Percentiles rank a stretch among this genome's conserved stretches.
phyloP scores from a whole-genome alignment of 1,139 yeast genomes.

The Diutina siamensis region DNA sequence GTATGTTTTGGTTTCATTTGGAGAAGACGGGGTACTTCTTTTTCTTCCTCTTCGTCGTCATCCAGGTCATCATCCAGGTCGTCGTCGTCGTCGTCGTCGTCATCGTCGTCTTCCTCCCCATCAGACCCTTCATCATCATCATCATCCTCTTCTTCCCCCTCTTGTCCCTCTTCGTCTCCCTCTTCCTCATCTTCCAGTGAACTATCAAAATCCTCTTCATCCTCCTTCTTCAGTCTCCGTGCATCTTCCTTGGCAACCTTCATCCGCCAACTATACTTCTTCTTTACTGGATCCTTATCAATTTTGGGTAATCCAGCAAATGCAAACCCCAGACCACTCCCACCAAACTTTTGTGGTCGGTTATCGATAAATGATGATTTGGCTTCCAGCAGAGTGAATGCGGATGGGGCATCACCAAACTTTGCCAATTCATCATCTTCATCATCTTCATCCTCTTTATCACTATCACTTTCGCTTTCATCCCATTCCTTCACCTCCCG shows the following conservation, averaged over 20 bases:
- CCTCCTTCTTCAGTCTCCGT: slow-evolving; percentile 23
- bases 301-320: slow-evolving; percentile 46
- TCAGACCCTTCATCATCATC: slow-evolving; percentile 13
- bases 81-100: slow-evolving; percentile 11
- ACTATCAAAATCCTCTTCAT: slow-evolving; percentile 27
- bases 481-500: slow-evolving; percentile 54
- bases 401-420: not conserved
- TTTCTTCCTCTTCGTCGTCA: slow-evolving; percentile 10
- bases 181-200: slow-evolving; percentile 26
- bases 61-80: slow-evolving; percentile 12
- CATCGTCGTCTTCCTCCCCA: slow-evolving; percentile 14
- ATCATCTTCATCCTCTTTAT: slow-evolving; percentile 9
- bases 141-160: slow-evolving; percentile 12
- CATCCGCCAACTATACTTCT: slow-evolving; percentile 36
- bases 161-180: slow-evolving; percentile 25
- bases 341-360: slow-evolving; percentile 55
- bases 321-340: slow-evolving; percentile 55
- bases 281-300: slow-evolving; percentile 21
- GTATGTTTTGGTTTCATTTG: slow-evolving; percentile 33
- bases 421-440: slow-evolving; percentile 13
- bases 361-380: slow-evolving; percentile 58
- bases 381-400: slow-evolving; percentile 8
- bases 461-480: slow-evolving; percentile 7
- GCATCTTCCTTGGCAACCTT: slow-evolving; percentile 27
- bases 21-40: slow-evolving; percentile 23